Evolutionary conservation across 148 eudicot species (phyloP).

Genomic region (Salicornia ramosissima): DNA sequence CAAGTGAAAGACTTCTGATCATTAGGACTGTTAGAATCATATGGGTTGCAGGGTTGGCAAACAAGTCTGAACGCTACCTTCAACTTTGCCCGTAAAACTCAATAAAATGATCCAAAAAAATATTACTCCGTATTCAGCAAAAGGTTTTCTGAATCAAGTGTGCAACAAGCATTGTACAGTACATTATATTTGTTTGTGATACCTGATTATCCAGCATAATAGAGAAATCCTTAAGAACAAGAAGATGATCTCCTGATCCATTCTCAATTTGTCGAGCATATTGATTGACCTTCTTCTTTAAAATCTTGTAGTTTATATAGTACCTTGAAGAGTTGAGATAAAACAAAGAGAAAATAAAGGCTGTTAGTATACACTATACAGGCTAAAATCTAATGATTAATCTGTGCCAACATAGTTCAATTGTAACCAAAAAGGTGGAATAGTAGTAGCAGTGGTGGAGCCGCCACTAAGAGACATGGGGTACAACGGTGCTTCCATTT

Average conservation of each 20-base stretch:
- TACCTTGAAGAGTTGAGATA: constrained; percentile 30
- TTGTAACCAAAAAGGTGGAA: background rate
- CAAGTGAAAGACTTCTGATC: no score
- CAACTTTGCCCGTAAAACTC: no score
- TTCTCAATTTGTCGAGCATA: constrained; percentile 47
- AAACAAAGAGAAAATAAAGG: background rate
- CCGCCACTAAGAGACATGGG: no score
- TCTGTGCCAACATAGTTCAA: background rate
- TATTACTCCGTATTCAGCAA: no score
- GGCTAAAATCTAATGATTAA: background rate
- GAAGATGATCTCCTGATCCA: constrained; percentile 32
- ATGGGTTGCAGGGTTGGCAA: no score
- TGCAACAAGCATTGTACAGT: background rate
- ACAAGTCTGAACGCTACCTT: no score
- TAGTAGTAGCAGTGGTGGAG: no score
- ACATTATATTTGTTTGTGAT: background rate
- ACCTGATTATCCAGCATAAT: constrained; percentile 59
- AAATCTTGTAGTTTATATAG: constrained; percentile 60
- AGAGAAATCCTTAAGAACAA: constrained; percentile 56
- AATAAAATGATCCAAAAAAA: no score
- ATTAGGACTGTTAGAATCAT: no score
- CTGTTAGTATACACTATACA: background rate
- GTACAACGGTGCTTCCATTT: no score
- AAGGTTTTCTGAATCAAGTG: background rate
- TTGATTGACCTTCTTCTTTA: constrained; percentile 64